Percentiles rank a stretch among this genome's conserved stretches.
Conservation (phyloP, 306 rosid genomes). For the Benincasa hispida region DNA sequence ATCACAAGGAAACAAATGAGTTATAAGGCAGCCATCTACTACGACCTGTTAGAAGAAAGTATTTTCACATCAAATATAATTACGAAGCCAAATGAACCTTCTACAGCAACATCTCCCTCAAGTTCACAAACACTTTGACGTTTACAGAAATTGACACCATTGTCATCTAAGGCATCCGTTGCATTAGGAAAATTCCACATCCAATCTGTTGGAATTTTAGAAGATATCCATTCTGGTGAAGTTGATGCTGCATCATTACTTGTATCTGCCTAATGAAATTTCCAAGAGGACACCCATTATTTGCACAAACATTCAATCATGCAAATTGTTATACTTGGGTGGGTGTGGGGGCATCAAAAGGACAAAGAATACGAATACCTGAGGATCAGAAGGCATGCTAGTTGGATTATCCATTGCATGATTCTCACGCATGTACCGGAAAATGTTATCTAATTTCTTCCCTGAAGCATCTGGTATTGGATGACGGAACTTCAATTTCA, state of each 20-base stretch:
- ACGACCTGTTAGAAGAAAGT: conserved; percentile 1
- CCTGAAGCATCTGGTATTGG: conserved; percentile 41
- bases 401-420: conserved; percentile 22
- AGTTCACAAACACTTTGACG: conserved; percentile 80
- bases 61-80: not conserved
- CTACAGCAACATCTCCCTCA: conserved; percentile 72
- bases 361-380: conserved; percentile 15
- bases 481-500: conserved; percentile 69
- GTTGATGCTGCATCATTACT: conserved; percentile 23
- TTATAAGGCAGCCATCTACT: not conserved
- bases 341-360: not conserved
- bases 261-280: conserved; percentile 48
- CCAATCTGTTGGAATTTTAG: conserved; percentile 53
- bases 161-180: conserved; percentile 24
- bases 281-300: conserved; percentile 11
- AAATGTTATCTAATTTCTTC: conserved; percentile 20
- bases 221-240: conserved; percentile 50
- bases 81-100: conserved; percentile 45
- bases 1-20: not conserved
- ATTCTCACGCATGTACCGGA: conserved; percentile 14
- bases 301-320: conserved; percentile 4
- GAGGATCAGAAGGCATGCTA: conserved; percentile 23
- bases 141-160: conserved; percentile 24
- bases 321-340: not conserved
- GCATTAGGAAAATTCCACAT: conserved; percentile 38